Base-by-base conservation (phyloP, 2,329 filamentous ascomycete genomes). In the Leptographium lundbergii region DNA sequence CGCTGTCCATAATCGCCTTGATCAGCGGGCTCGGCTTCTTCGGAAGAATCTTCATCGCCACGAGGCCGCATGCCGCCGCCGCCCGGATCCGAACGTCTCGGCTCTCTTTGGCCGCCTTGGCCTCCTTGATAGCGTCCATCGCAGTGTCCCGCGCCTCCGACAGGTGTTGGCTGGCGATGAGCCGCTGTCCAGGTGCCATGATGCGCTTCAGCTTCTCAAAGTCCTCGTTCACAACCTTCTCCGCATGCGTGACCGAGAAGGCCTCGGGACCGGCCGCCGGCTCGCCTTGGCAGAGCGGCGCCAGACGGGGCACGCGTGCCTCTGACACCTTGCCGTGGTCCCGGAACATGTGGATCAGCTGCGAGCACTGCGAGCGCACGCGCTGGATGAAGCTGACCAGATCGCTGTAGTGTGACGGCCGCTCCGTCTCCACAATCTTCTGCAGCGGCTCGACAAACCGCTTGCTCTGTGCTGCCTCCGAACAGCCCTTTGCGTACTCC, bases 1-100 rank as follows among this genome's bases (percentile, higher is more conserved):
- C 82, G 67, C 92, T 97, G 70, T 99, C 94, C 94, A 99, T 99
- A 72, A 99, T 88, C 2, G 86, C 89, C 73, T 96, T 96, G 74
- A 99, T 99, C 14, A 96, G 84, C 22, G 86, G 82, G 62, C 89
- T 91, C 11, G 92, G 91, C 70, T 95, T 97, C 81, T 96, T 97
- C 0, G 95, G 92, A 11, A 96, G 80, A 34, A 88, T 80, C 60
- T 85, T 84, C 74, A 97, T 85, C n/a, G 91, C 87, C 55, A 99
- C 88, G 59, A 97, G 75, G 13, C 91, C 91, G 63, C 89, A 90
- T 13, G 92, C 90, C 24, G 91, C 89, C 7, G 89, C 88, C 19
- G 94, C 89, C 69, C 85, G 86, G 69, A 99, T 87, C 45, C 94
- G 87, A 57, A 91, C 77, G 71, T 99, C 94, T 51, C 91, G 85